Base-by-base conservation (phyloP, 148 eudicot species). In the Talinum fruticosum region DNA sequence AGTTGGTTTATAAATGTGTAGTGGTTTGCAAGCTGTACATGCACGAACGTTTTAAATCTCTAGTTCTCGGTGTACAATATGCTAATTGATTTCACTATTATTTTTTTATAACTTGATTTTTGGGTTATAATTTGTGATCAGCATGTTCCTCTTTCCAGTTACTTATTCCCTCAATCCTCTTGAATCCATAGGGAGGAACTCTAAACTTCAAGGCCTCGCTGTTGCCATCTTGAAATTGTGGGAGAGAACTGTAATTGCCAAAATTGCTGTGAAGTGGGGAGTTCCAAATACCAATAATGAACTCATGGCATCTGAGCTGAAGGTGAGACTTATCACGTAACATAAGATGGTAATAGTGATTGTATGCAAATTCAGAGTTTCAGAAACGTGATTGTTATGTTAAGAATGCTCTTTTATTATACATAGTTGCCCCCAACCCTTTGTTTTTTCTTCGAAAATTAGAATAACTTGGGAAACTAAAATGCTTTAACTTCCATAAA, bases 241-340 rank as follows among this genome's bases (percentile, higher is more conserved):
- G 99, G 97, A 91, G 89, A 93, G 82, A 83, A 85, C 90, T 83
- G 83, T 89, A 78, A 90, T 90, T 64, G 95, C 90, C 77, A 96
- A 96, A 84, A 89, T 96, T 76, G 99, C 99, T 84, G 75, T 96
- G 35, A 96, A 96, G 79, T 91, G 85, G 89, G 99, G 99, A 41
- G 83, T 79, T 76, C 97, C 66, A 34, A 93, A 96, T 84, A 91
- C 99, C 29, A 80, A 81, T 83, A 88, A 96, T 82, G 92, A 92
- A 83, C 91, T 89, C 82, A 93, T 96, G 97, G 99, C 99, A 73
- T 72, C 88, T 54, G 97, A 96, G 83, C 91, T 96, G 53, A 93
- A 93, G 97, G 99, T 86, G 91, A 83, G 97, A 87, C 69, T 38
- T 67, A 32, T 69, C 23, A n/a, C 73, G 15, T 73, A 12, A n/a